Base-by-base conservation (phyloP, 2,329 filamentous ascomycete genomes). In the Incumbomyces lentus region DNA sequence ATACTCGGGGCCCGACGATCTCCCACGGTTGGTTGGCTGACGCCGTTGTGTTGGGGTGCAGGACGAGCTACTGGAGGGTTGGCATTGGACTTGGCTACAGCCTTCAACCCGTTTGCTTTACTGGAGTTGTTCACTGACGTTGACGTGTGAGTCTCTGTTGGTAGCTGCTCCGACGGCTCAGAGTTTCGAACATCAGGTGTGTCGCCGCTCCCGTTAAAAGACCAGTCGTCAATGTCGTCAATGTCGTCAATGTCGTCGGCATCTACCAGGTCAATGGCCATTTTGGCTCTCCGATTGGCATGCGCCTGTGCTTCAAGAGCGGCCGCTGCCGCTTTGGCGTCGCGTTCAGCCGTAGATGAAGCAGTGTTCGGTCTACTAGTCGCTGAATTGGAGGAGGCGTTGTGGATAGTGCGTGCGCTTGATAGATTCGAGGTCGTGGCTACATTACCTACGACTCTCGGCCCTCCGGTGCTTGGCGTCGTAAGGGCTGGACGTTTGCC, bases 221-320 rank as follows among this genome's bases (percentile, higher is more conserved):
- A 36, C 18, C 51, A 55, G 46, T 49, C 55, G 13, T 14, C 45
- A 31, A 26, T 35, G 16, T 53, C 52, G 12, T 54, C 53, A 17
- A 58, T 44, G 37, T 52, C 52, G 31, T 58, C 52, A 18, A 48
- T 49, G 17, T 58, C 53, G 26, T 56, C 57, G 12, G 29, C 40
- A 14, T 57, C 53, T 22, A 58, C 61, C 37, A 57, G 55, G 46
- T 61, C 52, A 13, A 60, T 58, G 37, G 59, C 58, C 46, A 63
- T 49, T 48, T 64, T 64, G 5, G 63, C 61, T 44, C 51, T 52
- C 39, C 58, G 49, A 46, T 64, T 64, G 22, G 60, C 59, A 37
- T 60, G 54, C 1, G 56, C 58, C 34, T 55, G 50, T 6, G 51
- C 52, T 13, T 56, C 38, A 10, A 41, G 47, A 13, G 48, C 38